Evolutionary conservation across 2,329 filamentous ascomycete species (phyloP).

Genomic region (Fusarium sp.): DNA sequence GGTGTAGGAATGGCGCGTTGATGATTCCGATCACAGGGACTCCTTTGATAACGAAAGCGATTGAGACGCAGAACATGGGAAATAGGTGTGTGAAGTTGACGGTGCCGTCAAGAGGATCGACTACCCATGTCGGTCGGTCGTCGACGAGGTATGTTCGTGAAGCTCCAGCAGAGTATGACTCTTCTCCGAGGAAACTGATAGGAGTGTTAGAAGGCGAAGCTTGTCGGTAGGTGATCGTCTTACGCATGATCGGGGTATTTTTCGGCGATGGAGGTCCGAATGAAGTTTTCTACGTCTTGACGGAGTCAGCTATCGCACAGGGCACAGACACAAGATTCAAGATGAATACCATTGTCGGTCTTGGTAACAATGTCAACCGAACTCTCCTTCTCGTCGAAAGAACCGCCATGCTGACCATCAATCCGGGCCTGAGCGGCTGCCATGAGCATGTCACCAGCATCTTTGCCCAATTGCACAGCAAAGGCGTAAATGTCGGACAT

Average conservation of each 20-base stretch:
- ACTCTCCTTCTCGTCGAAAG: slow-evolving; percentile 74
- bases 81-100: slow-evolving; percentile 86
- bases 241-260: slow-evolving; percentile 76
- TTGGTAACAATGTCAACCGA: slow-evolving; percentile 83
- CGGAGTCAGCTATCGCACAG: slow-evolving; percentile 3
- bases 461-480: slow-evolving; percentile 76
- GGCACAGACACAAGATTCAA: background rate
- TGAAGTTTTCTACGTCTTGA: slow-evolving; percentile 78
- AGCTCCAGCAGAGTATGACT: slow-evolving; percentile 76
- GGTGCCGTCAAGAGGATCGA: slow-evolving; percentile 83
- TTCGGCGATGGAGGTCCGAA: slow-evolving; percentile 67
- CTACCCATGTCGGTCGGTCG: slow-evolving; percentile 76
- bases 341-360: slow-evolving; percentile 73
- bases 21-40: slow-evolving; percentile 77
- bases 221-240: slow-evolving; percentile 37
- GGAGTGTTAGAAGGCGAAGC: slow-evolving; percentile 1
- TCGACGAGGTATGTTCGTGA: slow-evolving; percentile 77
- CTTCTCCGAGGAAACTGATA: slow-evolving; percentile 79
- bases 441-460: slow-evolving; percentile 76
- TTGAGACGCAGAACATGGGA: slow-evolving; percentile 85
- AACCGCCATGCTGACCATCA: slow-evolving; percentile 35
- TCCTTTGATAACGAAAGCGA: slow-evolving; percentile 72
- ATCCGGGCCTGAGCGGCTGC: slow-evolving; percentile 61
- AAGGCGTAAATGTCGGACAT: slow-evolving; percentile 77
- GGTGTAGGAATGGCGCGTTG: slow-evolving; percentile 76